phyloP scores from a whole-genome alignment of 1,139 yeast genomes.

The Kodamaea derodonti region DNA sequence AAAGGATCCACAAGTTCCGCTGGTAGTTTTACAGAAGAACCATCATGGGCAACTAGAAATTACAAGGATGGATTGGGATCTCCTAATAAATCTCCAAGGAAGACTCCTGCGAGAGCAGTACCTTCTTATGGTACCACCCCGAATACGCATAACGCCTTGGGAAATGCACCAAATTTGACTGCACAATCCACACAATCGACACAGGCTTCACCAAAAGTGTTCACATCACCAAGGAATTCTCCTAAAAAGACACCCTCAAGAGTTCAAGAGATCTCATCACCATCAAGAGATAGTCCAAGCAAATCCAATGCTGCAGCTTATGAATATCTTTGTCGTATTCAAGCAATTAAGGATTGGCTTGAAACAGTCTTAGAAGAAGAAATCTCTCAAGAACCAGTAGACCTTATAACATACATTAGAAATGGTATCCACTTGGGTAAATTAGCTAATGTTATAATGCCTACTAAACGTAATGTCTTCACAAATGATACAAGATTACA shows the following conservation, averaged over 20 bases:
- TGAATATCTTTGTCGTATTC: constrained; percentile 84
- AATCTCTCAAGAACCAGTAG: constrained; percentile 52
- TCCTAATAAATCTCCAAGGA: constrained; percentile 11
- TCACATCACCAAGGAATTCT: not conserved
- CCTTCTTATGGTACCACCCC: not conserved
- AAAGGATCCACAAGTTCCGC: constrained; percentile 4
- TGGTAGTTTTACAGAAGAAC: constrained; percentile 11
- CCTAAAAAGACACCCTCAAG: constrained; percentile 4
- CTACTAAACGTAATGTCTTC: constrained; percentile 50
- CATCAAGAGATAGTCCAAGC: constrained; percentile 20
- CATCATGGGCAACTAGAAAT: constrained; percentile 23
- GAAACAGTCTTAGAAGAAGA: constrained; percentile 48
- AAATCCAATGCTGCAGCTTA: constrained; percentile 47
- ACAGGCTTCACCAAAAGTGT: not conserved
- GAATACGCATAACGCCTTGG: not conserved
- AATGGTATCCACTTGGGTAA: constrained; percentile 87
- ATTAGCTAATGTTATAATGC: constrained; percentile 68
- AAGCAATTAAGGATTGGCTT: constrained; percentile 69
- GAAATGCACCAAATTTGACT: not conserved
- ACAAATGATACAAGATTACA: constrained; percentile 54
- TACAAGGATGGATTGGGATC: constrained; percentile 15
- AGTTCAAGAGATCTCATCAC: constrained; percentile 3
- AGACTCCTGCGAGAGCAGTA: too few species aligned
- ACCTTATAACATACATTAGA: constrained; percentile 53
- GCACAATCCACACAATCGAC: too few species aligned